A percentile compares a stretch with the other conserved stretches of the same genome.
These are phyloP conservation scores for Aspergillus bertholletiae DNA, from an alignment of 495 filamentous ascomycete species.

Conservation along the genomic window DNA sequence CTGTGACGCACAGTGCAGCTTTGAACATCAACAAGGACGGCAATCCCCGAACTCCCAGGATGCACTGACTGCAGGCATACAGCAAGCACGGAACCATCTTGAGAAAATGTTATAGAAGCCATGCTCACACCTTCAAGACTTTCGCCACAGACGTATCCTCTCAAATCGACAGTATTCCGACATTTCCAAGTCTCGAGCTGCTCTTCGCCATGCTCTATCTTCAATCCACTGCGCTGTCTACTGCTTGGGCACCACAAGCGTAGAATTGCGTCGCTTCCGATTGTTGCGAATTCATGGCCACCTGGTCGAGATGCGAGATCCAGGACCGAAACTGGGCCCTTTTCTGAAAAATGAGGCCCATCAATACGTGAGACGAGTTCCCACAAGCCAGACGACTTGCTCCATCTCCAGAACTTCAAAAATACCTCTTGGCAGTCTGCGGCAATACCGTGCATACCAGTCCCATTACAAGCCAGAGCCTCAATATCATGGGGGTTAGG, in stretches of 20 bases:
- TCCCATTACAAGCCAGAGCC: constrained; percentile 40
- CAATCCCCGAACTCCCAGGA: constrained; percentile 20
- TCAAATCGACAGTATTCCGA: constrained; percentile 54
- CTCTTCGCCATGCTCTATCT: constrained; percentile 49
- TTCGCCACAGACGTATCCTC: constrained; percentile 29
- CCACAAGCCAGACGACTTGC: constrained; percentile 56
- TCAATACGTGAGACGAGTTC: constrained; percentile 79
- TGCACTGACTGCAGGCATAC: constrained; percentile 38
- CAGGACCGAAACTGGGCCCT: constrained; percentile 57
- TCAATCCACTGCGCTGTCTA: constrained; percentile 58
- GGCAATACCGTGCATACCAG: constrained; percentile 34
- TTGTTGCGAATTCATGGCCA: constrained; percentile 68
- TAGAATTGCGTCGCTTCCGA: constrained; percentile 74
- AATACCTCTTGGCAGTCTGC: constrained; percentile 62
- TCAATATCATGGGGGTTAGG: constrained; percentile 64
- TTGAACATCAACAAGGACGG: constrained; percentile 36
- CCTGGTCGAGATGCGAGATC: constrained; percentile 66
- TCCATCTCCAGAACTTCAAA: constrained; percentile 89
- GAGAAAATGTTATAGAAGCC: constrained; percentile 63
- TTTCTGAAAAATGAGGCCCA: constrained; percentile 62
- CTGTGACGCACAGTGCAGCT: constrained; percentile 30
- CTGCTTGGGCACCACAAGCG: constrained; percentile 73
- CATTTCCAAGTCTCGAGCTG: constrained; percentile 70
- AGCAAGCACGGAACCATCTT: constrained; percentile 84
- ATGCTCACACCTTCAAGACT: constrained; percentile 28